Base-by-base conservation (phyloP, 176 grass and related monocot species). In the Paspalum notatum region DNA sequence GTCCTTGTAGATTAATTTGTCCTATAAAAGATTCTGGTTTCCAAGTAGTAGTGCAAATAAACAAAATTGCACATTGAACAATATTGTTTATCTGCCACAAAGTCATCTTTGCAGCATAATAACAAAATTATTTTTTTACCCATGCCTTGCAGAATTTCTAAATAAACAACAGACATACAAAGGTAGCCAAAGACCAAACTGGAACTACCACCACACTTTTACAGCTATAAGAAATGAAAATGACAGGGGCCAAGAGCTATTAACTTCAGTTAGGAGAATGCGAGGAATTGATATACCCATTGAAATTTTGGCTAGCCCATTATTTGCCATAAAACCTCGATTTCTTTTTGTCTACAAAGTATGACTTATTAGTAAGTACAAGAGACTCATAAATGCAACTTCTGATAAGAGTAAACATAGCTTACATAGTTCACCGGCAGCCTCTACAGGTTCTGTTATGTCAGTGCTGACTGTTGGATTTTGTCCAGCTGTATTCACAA, bases 361-460 rank as follows among this genome's bases (percentile, higher is more conserved):
- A 51, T 68, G 37, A 62, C 9, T 38, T 77, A 54, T 8, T 8
- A 42, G 26, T 62, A 50, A 62, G 49, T 50, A 47, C 17, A 84
- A 84, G 32, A 51, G 25, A 52, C 55, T 5, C 50, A 26, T 62
- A 62, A 15, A 66, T 71, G 47, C 45, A 78, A 72, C 55, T 71
- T 78, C 8, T 61, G 22, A 53, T 49, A 62, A 20, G 43, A 80
- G 55, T 44, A 75, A 77, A 62, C 20, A 69, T 66, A 68, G 24
- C 87, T 86, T 84, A 96, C 93, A 66, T 71, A 84, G 85, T 79
- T 94, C 94, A 77, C 57, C 63, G 77, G 78, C 60, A 91, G 73
- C 46, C 78, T 93, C 86, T 80, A 25, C 75, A 62, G 81, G 76
- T 67, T 94, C 84, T 72, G 51, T 60, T 80, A 37, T 18, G 68